Percentiles rank a stretch among this genome's conserved stretches.
phyloP scores from a whole-genome alignment of 352 stramenopile genomes.

The Phytophthora nicotianae region DNA sequence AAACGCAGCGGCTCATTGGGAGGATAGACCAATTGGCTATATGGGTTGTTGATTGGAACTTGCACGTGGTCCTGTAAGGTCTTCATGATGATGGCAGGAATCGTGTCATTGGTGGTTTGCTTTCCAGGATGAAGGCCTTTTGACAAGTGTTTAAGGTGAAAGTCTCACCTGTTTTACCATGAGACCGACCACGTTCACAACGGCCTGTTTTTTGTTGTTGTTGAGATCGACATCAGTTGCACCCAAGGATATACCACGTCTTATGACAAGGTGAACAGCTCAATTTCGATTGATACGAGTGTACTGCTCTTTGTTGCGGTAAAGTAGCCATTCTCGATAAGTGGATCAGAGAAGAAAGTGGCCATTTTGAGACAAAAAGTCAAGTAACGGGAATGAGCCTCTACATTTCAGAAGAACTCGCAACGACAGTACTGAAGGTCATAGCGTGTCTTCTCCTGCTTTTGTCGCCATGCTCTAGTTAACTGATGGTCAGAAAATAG shows the following conservation, averaged over 20 bases:
- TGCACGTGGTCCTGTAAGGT: conserved; percentile 24
- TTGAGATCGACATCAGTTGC: no score
- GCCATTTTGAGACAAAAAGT: not conserved
- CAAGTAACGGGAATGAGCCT: not conserved
- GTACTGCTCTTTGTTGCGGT: no score
- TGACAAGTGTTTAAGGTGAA: not conserved
- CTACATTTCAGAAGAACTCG: not conserved
- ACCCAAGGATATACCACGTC: not conserved
- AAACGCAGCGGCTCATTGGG: conserved; percentile 47
- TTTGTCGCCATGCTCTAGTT: not conserved
- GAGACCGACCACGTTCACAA: conserved; percentile 4
- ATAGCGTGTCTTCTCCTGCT: not conserved
- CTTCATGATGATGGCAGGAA: conserved; percentile 3
- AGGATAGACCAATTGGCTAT: conserved; percentile 47
- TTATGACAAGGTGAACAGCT: not conserved
- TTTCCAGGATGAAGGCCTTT: not conserved
- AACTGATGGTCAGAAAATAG: conserved; percentile 28
- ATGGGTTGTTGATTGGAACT: conserved; percentile 26
- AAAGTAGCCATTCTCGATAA: no score
- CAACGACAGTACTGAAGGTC: not conserved
- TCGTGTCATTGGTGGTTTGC: not conserved
- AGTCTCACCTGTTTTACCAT: not conserved
- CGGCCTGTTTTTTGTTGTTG: no score
- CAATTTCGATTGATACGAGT: no score
- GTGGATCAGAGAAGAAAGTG: not conserved